Conservation (phyloP, 768 basidiomycete genomes). For the Pleurotus citrinopileatus region DNA sequence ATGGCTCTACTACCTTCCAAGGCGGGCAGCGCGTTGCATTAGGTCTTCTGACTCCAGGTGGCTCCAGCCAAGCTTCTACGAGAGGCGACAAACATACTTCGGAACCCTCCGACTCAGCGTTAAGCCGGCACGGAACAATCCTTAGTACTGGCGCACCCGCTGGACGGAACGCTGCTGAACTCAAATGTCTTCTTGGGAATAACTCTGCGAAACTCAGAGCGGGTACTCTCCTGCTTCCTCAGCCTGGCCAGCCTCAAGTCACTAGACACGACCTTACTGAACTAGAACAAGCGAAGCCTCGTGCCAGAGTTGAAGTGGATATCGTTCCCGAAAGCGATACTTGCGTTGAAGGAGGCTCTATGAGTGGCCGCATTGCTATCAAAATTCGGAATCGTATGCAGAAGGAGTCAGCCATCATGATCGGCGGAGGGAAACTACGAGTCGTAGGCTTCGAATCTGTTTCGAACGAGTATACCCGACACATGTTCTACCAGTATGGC, state of each 20-base stretch:
- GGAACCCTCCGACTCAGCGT: slow-evolving; percentile 14
- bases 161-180: slow-evolving; percentile 50
- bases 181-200: slow-evolving; percentile 63
- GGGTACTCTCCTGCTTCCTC: slow-evolving; percentile 43
- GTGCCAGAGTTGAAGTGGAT: slow-evolving; percentile 79
- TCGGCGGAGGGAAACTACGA: slow-evolving; percentile 76
- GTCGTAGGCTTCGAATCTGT: slow-evolving; percentile 84
- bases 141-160: slow-evolving; percentile 49
- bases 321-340: slow-evolving; percentile 72
- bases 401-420: slow-evolving; percentile 54
- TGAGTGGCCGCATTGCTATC: slow-evolving; percentile 70
- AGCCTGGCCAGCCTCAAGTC: slow-evolving; percentile 18
- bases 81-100: not conserved
- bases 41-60: slow-evolving; percentile 27
- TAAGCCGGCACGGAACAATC: slow-evolving; percentile 49
- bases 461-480: slow-evolving; percentile 51
- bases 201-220: slow-evolving; percentile 52
- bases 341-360: slow-evolving; percentile 74
- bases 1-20: slow-evolving; percentile 31
- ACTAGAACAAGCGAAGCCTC: slow-evolving; percentile 71
- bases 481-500: slow-evolving; percentile 82
- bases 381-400: slow-evolving; percentile 53
- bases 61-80: slow-evolving; percentile 14
- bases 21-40: slow-evolving; percentile 38
- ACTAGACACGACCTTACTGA: slow-evolving; percentile 27